Percentiles rank a stretch among this genome's conserved stretches.
Conservation (phyloP, 1,139 yeast species). For the Scheffersomyces insectosa region DNA sequence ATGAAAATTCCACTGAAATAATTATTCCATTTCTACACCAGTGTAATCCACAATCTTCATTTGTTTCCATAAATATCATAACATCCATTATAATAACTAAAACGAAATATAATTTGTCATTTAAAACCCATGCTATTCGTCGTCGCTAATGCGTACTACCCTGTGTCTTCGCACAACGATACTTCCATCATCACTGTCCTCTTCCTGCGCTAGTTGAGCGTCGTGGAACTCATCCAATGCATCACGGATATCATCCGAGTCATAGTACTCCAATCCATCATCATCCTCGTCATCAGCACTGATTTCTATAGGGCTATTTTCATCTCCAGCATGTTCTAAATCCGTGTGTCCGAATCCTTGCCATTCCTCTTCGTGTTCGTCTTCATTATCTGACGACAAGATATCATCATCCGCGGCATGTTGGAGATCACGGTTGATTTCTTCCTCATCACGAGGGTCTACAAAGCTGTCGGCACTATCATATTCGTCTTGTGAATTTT, state of each 20-base stretch:
- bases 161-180: conserved; percentile 1
- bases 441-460: conserved; percentile 18
- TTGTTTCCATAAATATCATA: too few relatives aligned
- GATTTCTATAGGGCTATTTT: conserved; percentile 9
- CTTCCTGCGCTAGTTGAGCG: conserved; percentile 13
- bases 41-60: too few relatives aligned
- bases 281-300: conserved; percentile 16
- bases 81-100: too few relatives aligned
- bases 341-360: conserved; percentile 10
- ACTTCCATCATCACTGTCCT: conserved; percentile 2
- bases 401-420: conserved; percentile 9
- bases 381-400: conserved; percentile 6
- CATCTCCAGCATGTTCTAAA: conserved; percentile 4
- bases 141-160: conserved; percentile 13
- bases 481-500: conserved; percentile 13
- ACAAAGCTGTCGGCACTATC: conserved; percentile 27
- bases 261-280: conserved; percentile 9
- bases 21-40: too few relatives aligned
- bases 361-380: conserved; percentile 9
- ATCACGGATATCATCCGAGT: conserved; percentile 14
- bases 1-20: too few relatives aligned
- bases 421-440: conserved; percentile 12
- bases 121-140: conserved; percentile 6
- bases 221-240: conserved; percentile 19
- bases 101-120: too few relatives aligned